Percentiles rank a stretch among this genome's conserved stretches.
These are phyloP conservation scores for Xylaria cubensis DNA, from an alignment of 495 filamentous ascomycete species.

Conservation along the genomic window DNA sequence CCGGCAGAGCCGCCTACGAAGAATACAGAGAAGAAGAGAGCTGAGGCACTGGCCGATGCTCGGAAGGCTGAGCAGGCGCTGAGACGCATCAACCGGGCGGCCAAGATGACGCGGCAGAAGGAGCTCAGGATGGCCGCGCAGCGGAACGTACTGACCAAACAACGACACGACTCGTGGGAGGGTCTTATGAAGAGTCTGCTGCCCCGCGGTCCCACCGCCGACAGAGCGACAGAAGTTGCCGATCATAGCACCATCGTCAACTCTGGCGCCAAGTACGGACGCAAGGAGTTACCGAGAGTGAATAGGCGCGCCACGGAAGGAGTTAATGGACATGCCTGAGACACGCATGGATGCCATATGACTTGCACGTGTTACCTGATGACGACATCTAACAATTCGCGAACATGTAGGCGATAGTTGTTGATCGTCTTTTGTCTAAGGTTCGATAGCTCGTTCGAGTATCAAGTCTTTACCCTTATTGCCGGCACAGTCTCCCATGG, in stretches of 20 bases:
- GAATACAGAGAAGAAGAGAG: slow-evolving; percentile 49
- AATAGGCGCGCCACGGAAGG: slow-evolving; percentile 26
- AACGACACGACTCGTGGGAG: slow-evolving; percentile 53
- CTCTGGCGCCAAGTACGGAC: slow-evolving; percentile 42
- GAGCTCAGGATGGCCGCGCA: slow-evolving; percentile 51
- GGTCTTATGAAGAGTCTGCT: slow-evolving; percentile 49
- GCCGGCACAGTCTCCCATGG: neutral
- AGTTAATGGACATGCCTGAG: slow-evolving; percentile 15
- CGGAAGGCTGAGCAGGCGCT: slow-evolving; percentile 56
- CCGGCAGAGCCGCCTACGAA: slow-evolving; percentile 40
- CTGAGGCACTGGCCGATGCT: slow-evolving; percentile 51
- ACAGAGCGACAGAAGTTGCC: slow-evolving; percentile 61
- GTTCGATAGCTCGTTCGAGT: too few species aligned
- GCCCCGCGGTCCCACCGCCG: slow-evolving; percentile 30
- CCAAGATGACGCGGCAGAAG: slow-evolving; percentile 56
- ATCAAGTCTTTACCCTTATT: neutral
- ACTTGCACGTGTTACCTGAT: neutral
- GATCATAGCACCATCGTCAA: slow-evolving; percentile 59
- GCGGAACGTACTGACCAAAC: slow-evolving; percentile 40
- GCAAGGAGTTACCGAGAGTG: slow-evolving; percentile 45
- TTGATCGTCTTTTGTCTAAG: neutral
- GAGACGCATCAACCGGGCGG: slow-evolving; percentile 51
- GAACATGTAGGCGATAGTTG: neutral
- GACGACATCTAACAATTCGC: neutral
- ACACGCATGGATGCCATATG: slow-evolving; percentile 1